Evolutionary conservation across 805 yeast species (phyloP), one percentile per base, ranked within the genome.

Genomic region (Monosporozyma aerobia): DNA sequence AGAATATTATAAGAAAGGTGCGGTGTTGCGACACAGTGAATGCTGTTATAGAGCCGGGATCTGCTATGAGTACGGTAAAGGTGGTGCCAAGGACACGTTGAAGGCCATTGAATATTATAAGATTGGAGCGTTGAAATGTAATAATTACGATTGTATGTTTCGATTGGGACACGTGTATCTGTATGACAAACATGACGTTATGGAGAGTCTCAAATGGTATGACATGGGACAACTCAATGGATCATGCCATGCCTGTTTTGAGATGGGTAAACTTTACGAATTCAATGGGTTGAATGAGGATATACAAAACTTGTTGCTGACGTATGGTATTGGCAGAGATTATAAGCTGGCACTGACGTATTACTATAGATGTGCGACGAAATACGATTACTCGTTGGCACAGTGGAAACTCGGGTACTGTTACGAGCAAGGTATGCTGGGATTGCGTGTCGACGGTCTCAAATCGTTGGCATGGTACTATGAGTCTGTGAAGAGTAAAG

Each of bases 401-500:
- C 89, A 84, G 63, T 81, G 81, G 64, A 77, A 82, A 52, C 69
- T 86, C 44, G 95, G 92, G 2, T 77, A 81, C 62, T 82, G 83
- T 53, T 84, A 82, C 64, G 90, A 86, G 58, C 82, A 80, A 59
- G 94, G 94, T 2, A 74, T 78, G 39, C 64, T 80, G 27, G 77
- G 77, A 2, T 70, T 81, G 50, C 63, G 70, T 2, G 71, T 79
- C 1, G 81, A 81, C 57, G 76, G 87, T 5, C 71, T 74, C 51
- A 76, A 78, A 56, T 79, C 86, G 8, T 75, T 86, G 48, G 85
- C 85, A 13, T 87, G 92, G 90, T 87, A 85, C 65, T 73, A 83
- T 9, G 73, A 79, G 51, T 83, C 87, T 3, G 88, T 90, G 2
- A 57, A 56, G 3, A 19, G 44, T 50, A 19, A 76, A 73, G 44